Evolutionary conservation across 768 basidiomycete species (phyloP).

Genomic region (Lactarius deliciosus): DNA sequence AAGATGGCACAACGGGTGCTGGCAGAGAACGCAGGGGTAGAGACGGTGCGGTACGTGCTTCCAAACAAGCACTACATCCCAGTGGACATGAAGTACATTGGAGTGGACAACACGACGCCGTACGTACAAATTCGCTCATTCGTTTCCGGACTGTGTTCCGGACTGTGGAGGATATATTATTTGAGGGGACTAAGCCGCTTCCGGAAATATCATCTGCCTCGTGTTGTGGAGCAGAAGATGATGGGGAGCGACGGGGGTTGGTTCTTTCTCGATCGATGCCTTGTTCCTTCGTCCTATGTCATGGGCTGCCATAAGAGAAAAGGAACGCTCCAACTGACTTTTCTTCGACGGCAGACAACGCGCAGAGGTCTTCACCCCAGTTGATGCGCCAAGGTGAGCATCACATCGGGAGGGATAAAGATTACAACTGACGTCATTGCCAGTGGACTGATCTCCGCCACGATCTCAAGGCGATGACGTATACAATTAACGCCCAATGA

Average conservation of each 20-base stretch:
- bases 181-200: conserved; percentile 24
- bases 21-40: conserved; percentile 57
- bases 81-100: conserved; percentile 75
- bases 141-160: neutral
- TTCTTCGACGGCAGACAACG: conserved; percentile 1
- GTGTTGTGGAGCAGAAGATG: conserved; percentile 28
- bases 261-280: conserved; percentile 25
- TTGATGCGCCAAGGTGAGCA: conserved; percentile 79
- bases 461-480: conserved; percentile 29
- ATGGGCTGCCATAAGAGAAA: neutral
- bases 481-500: neutral
- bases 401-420: neutral
- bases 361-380: conserved; percentile 79
- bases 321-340: neutral
- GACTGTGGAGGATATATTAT: neutral
- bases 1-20: conserved; percentile 82
- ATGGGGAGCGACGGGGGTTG: conserved; percentile 22
- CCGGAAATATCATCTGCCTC: conserved; percentile 16
- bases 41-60: conserved; percentile 65
- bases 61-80: conserved; percentile 97
- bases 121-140: conserved; percentile 37
- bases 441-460: conserved; percentile 31
- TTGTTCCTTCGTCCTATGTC: neutral
- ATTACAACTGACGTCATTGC: conserved; percentile 27
- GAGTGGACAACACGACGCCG: conserved; percentile 69